phyloP scores from a whole-genome alignment of 306 rosid genomes.

The Luffa acutangula region DNA sequence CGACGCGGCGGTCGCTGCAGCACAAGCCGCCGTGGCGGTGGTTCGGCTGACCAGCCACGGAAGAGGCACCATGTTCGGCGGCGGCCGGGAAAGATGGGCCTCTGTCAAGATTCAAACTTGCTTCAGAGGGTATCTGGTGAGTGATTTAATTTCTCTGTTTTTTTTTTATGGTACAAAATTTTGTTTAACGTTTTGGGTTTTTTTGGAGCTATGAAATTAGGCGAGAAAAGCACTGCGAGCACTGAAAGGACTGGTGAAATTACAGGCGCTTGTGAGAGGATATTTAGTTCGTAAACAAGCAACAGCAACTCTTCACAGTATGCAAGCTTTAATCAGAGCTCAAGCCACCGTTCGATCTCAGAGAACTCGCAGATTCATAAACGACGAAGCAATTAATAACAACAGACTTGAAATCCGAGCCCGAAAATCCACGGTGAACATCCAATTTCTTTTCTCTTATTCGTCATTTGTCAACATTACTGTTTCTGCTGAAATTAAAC shows the following conservation, averaged over 20 bases:
- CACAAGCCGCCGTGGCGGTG: constrained; percentile 77
- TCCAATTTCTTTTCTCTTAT: not conserved
- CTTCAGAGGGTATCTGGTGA: constrained; percentile 67
- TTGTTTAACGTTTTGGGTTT: not conserved
- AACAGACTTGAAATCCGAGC: constrained; percentile 39
- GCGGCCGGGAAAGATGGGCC: constrained; percentile 63
- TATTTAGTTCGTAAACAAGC: constrained; percentile 78
- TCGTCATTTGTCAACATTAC: not conserved
- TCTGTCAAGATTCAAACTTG: constrained; percentile 61
- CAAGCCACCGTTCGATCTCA: constrained; percentile 68
- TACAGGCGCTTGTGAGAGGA: constrained; percentile 86
- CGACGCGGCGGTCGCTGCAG: constrained; percentile 79
- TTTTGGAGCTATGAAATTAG: constrained; percentile 22
- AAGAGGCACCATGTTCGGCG: constrained; percentile 53
- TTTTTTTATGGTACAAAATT: not conserved
- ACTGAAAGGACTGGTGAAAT: constrained; percentile 76
- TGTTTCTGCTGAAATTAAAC: not conserved
- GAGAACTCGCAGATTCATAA: constrained; percentile 28
- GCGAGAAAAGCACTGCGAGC: constrained; percentile 87
- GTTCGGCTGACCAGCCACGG: constrained; percentile 78
- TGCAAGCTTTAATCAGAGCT: constrained; percentile 84
- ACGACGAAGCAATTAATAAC: constrained; percentile 17
- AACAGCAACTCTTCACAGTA: constrained; percentile 61
- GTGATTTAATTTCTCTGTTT: not conserved
- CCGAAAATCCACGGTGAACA: constrained; percentile 52